A percentile compares a stretch with the other conserved stretches of the same genome.
phyloP scores from a whole-genome alignment of 2,329 filamentous ascomycete species.

The Penicillium sp. region DNA sequence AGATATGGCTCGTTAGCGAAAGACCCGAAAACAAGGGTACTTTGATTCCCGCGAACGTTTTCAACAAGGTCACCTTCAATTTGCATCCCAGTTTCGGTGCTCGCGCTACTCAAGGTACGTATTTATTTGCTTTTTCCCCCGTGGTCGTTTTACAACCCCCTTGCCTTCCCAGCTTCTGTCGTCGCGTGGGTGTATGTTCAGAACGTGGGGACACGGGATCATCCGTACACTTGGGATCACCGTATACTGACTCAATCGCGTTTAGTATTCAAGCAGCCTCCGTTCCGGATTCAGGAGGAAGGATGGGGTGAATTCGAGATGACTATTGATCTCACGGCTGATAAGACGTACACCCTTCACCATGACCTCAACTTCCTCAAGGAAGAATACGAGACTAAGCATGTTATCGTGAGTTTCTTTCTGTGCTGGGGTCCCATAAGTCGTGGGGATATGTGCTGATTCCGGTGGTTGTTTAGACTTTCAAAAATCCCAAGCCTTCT shows the following conservation, averaged over 20 bases:
- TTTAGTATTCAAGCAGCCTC: slow-evolving; percentile 73
- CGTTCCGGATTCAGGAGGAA: slow-evolving; percentile 87
- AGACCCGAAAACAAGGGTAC: slow-evolving; percentile 69
- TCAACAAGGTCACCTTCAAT: slow-evolving; percentile 88
- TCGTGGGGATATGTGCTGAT: background rate
- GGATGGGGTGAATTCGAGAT: slow-evolving; percentile 99
- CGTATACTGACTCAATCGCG: background rate
- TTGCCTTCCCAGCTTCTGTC: background rate
- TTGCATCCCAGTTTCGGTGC: slow-evolving; percentile 92
- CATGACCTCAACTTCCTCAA: slow-evolving; percentile 92
- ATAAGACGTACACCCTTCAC: slow-evolving; percentile 77
- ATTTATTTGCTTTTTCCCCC: background rate
- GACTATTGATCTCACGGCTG: slow-evolving; percentile 74
- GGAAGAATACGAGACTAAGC: slow-evolving; percentile 75
- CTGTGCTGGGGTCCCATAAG: background rate
- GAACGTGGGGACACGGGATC: background rate
- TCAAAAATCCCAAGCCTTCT: slow-evolving; percentile 90
- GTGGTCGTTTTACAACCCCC: background rate
- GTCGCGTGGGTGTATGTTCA: background rate
- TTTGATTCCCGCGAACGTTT: slow-evolving; percentile 75
- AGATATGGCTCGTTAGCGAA: slow-evolving; percentile 67
- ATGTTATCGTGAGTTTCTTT: slow-evolving; percentile 59
- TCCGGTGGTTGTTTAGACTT: slow-evolving; percentile 50
- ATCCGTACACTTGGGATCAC: slow-evolving; percentile 2
- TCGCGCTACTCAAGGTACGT: slow-evolving; percentile 72